phyloP scores from a whole-genome alignment of 2,329 filamentous ascomycete genomes.

The Penicillium freii region DNA sequence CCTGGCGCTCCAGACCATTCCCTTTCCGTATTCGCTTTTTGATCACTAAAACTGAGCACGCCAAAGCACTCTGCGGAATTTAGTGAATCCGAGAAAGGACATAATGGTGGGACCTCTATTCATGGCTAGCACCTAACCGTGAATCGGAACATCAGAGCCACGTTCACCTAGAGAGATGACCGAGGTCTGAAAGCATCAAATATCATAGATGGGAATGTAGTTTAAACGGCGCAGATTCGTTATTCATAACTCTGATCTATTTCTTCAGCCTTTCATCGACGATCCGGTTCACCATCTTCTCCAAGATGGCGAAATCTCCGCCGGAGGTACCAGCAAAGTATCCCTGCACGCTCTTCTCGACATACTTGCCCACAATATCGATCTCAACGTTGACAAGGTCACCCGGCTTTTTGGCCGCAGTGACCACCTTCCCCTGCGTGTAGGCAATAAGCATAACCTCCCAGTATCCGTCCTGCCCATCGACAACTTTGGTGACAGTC shows the following conservation, averaged over 20 bases:
- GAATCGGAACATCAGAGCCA: too few species aligned
- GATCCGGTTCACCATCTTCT: slow-evolving; percentile 71
- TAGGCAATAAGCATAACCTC: slow-evolving; percentile 98
- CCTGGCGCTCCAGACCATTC: too few species aligned
- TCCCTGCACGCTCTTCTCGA: slow-evolving; percentile 76
- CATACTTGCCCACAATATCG: slow-evolving; percentile 70
- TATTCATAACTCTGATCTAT: slow-evolving; percentile 13
- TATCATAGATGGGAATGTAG: too few species aligned
- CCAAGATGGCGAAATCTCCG: slow-evolving; percentile 54
- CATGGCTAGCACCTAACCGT: too few species aligned
- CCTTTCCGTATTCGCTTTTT: too few species aligned
- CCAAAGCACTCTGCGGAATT: too few species aligned
- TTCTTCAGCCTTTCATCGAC: slow-evolving; percentile 66
- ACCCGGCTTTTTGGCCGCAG: slow-evolving; percentile 72
- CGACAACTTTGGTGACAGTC: slow-evolving; percentile 84
- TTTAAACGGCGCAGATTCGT: neutral
- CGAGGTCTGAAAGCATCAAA: too few species aligned
- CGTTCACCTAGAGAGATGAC: too few species aligned
- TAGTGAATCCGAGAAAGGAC: too few species aligned
- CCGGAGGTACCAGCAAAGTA: slow-evolving; percentile 59
- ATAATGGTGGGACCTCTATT: too few species aligned
- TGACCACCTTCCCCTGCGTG: slow-evolving; percentile 87
- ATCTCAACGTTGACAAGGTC: slow-evolving; percentile 91
- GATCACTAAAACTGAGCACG: too few species aligned
- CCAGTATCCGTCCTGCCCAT: slow-evolving; percentile 74